phyloP scores from a whole-genome alignment of 2,329 filamentous ascomycete species.

The Rachicladosporium sp. region DNA sequence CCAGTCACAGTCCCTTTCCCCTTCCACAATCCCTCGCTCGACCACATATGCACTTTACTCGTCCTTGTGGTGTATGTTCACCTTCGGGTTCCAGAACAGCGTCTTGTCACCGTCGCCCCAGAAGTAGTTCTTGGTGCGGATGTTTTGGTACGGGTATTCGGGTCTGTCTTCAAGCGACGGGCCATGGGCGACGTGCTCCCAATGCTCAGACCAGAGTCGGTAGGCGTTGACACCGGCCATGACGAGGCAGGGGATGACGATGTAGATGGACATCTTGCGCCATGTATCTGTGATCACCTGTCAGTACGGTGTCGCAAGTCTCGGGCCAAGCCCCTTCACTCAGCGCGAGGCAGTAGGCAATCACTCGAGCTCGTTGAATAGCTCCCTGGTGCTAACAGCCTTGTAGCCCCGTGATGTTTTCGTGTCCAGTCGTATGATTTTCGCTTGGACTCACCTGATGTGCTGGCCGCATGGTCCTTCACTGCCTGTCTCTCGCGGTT shows the following conservation, averaged over 20 bases:
- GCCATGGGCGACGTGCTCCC: constrained; percentile 85
- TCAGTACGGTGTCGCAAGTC: background rate
- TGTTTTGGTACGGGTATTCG: constrained; percentile 97
- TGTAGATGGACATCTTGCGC: constrained; percentile 38
- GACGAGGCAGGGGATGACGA: constrained; percentile 59
- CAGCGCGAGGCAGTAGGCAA: background rate
- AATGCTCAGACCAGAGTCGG: constrained; percentile 87
- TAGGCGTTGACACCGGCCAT: constrained; percentile 72
- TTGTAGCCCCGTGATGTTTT: too few relatives aligned
- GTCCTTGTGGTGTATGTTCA: constrained; percentile 96
- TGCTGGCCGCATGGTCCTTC: constrained; percentile 77
- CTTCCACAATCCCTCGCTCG: too few relatives aligned
- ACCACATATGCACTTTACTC: constrained; percentile 11
- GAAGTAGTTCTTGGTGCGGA: constrained; percentile 87
- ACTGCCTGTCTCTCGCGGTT: constrained; percentile 82
- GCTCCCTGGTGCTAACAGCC: background rate
- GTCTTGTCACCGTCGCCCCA: constrained; percentile 92
- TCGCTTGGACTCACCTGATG: constrained; percentile 54
- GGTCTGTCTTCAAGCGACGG: constrained; percentile 77
- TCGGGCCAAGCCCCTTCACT: background rate
- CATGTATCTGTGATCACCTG: background rate
- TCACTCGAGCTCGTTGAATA: background rate
- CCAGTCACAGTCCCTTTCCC: too few relatives aligned
- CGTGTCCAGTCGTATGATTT: background rate
- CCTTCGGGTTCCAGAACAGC: constrained; percentile 71